Base-by-base conservation (phyloP, 2,329 filamentous ascomycete genomes). In the Sporothrix pallida region DNA sequence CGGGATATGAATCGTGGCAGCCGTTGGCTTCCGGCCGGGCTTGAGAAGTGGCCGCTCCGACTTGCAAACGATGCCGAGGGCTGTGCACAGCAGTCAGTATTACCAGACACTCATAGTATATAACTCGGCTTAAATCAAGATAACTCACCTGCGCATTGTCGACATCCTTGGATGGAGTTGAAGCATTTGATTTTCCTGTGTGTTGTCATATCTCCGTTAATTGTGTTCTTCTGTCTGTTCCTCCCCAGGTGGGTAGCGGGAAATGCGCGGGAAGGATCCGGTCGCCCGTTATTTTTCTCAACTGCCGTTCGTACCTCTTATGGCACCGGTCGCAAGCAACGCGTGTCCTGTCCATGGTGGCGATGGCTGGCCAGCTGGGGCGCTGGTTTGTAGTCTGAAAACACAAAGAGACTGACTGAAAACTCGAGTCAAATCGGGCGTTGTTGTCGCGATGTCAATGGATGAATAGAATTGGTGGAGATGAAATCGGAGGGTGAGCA, bases 21-120 rank as follows among this genome's bases (percentile, higher is more conserved):
- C 44, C 65, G 65, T 23, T 37, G 65, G 65, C 65, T 69, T 69
- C 15, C 65, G 65, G 15, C 65, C 65, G 65, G 65, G 65, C 23
- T 69, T 69, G 17, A 52, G 46, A n/a, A 69, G 65, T 7, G 65
- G 20, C 23, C 65, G 44, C 10, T 69, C 65, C 15, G 65, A 52
- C 23, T 31, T 69, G 65, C 65, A 69, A 2, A n/a, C 46, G 15
- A 69, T 37, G 65, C 63, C 65, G 13, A 69, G 65, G 46, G 52
- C 65, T 68, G 9, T 6, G 20, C 3, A 15, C 7, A 15, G 54
- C 26, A 26, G 23, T 26, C 23, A 26, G 23, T 26, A 26, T 23
- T 1, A 3, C 9, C n/a, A 3, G n/a, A 26, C n/a, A 10, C n/a
- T 50, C 8, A 23, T 56, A 15, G 17, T 54, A 56, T 12, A 23